These are phyloP conservation scores for Daldinia bambusicola DNA, from an alignment of 495 filamentous ascomycete species.

Conservation along the genomic window DNA sequence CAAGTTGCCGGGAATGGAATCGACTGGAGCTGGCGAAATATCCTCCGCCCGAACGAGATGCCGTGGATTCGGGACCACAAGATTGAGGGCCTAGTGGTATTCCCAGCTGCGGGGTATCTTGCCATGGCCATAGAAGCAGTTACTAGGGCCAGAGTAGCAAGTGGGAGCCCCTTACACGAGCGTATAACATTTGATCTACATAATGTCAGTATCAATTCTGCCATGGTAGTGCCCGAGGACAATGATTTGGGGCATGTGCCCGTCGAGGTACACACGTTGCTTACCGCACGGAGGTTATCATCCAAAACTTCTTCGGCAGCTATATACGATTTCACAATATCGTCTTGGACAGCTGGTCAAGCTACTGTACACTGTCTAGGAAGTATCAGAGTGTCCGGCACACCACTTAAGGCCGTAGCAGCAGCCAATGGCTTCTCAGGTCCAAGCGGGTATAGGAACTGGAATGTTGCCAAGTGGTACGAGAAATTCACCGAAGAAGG, in stretches of 20 bases:
- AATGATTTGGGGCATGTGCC: background rate
- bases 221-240: background rate
- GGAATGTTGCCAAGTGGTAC: background rate
- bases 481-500: background rate
- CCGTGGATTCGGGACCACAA: conserved; percentile 62
- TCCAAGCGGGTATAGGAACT: background rate
- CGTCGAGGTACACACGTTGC: background rate
- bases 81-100: conserved; percentile 53
- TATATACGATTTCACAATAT: conserved; percentile 1
- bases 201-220: background rate
- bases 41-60: conserved; percentile 29
- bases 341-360: background rate
- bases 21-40: conserved; percentile 41
- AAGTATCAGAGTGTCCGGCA: background rate
- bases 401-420: background rate
- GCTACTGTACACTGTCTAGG: background rate
- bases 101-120: conserved; percentile 65
- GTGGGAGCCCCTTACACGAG: background rate
- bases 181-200: background rate
- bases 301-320: background rate
- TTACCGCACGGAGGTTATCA: background rate
- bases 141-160: background rate
- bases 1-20: conserved; percentile 27
- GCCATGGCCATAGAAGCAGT: conserved; percentile 32
- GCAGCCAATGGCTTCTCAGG: background rate